Base-by-base conservation (phyloP, 257 asterid genomes). In the Solanum chiquidenum region DNA sequence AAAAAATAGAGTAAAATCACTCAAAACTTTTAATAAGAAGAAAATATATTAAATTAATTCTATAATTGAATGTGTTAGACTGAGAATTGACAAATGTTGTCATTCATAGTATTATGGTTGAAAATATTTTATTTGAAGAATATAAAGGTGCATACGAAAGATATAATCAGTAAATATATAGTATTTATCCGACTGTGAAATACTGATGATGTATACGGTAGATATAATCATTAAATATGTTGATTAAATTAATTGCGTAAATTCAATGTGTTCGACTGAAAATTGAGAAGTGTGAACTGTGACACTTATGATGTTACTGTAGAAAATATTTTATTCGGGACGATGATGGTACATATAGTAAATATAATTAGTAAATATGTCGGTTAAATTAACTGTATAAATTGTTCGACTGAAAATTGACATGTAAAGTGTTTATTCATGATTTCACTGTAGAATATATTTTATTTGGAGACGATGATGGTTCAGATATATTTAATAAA, bases 371-470 rank as follows among this genome's bases (percentile, higher is more conserved):
- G 18, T 64, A 64, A 64, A 64, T 64, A 66, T 5, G 9, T 25
- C 2, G 71, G 0, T n/a, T 2, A 6, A 12, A 4, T 69, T 69
- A n/a, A 62, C 3, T 2, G 31, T 64, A 64, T 25, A 66, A 27
- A 66, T 12, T 27, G 49, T 34, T 20, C 0, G 5, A 27, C 9
- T 9, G 0, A 27, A 3, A 46, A 80, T 27, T 80, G 18, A 44
- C 25, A 29, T 16, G 10, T 29, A 2, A 9, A 44, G 38, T 20
- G 3, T 1, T 9, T 21, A 74, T 0, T 1, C 3, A 1, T 31
- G 13, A 2, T 71, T 3, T 20, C 6, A 0, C 1, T 0, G 1
- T 72, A 18, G 3, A 18, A 2, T 7, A 1, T 7, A 2, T 10
- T 69, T 29, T 72, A 68, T 34, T 34, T 72, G 16, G 1, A 33